Base-by-base conservation (phyloP, 2,329 filamentous ascomycete genomes). In the Ophiostoma ulmi region DNA sequence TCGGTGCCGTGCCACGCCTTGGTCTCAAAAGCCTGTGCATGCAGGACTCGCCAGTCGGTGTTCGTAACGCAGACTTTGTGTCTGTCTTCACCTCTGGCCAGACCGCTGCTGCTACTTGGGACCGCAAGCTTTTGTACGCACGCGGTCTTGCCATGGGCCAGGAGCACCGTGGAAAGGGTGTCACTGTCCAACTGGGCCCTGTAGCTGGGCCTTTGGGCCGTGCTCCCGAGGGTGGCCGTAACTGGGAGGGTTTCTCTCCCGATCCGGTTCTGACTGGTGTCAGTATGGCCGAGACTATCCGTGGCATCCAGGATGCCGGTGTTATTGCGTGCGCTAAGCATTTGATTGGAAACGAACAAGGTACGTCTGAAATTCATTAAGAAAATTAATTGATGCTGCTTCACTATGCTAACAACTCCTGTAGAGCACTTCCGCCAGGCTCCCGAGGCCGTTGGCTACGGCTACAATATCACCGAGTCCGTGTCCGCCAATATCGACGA, bases 101-200 rank as follows among this genome's bases (percentile, higher is more conserved):
- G 75, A 93, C 91, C 6, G 86, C 91, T 39, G 94, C 91, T 17
- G 91, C 92, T n/a, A 92, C 93, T 0, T 97, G 90, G 85, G 91
- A 94, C 78, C 87, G 90, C 71, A 79, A 82, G 14, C 84, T 96
- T 39, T 90, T 93, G 74, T 91, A 91, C 78, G 81, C 82, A 55
- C 88, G 91, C 69, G 91, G 91, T 68, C 80, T 85, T 73, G 89
- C 89, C 72, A 92, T 94, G 87, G 91, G 90, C 38, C 79, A 84
- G 67, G 91, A 94, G 78, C 87, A 91, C 76, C 86, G 84, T 72
- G 87, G 80, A 70, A 94, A 94, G 81, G 92, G 90, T 73, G 85
- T 91, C 70, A 91, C 90, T 77, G 87, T 91, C 69, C 86, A 90
- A 76, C 83, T 96, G 64, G 91, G 91, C 1, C 91, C 91, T 31